Evolutionary conservation across 2,329 filamentous ascomycete species (phyloP), one percentile per base, ranked within the genome.

Genomic region (Eurotiales sp.): DNA sequence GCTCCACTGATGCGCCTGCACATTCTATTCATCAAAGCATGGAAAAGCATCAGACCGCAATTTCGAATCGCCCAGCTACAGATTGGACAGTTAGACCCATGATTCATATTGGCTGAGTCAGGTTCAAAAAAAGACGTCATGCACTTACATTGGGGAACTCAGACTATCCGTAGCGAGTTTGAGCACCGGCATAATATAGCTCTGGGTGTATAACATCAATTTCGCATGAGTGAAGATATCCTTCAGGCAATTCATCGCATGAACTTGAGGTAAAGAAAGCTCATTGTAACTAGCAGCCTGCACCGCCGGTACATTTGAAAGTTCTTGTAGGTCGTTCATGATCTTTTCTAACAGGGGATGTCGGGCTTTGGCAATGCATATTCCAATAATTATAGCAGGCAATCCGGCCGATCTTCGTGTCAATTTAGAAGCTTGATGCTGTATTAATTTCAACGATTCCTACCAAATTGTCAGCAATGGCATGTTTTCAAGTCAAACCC

Each of bases 321-420:
- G 69, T 2, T 66, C 62, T 41, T 72, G 69, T 39, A 73, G 62
- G 17, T 74, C 71, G 21, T 59, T 55, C 27, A 73, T 72, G 10
- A 75, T 74, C 11, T 73, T 58, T 15, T 60, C 61, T 50, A 73
- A 72, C 15, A 73, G 62, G 10, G 63, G 56, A 0, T 64, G 82
- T 52, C 85, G 82, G 0, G 79, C 82, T 53, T 82, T 77, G 0
- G 77, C 75, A 11, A 37, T 79, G 3, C 96, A 73, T 30, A 97
- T 84, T 1, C 89, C 90, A 1, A 87, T 87, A 46, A 97, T 84
- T 56, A 97, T 78, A 8, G 89, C 86, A 0, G 93, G 93, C 40
- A 99, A 86, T 15, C 93, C 93, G 8, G 93, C 93, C 1, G 93
- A 99, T 55, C 95, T 80, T 50, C 93, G 80, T 2, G 95, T 99